phyloP scores from a whole-genome alignment of 108 stramenopile genomes.

The Stephanodiscus triporus region DNA sequence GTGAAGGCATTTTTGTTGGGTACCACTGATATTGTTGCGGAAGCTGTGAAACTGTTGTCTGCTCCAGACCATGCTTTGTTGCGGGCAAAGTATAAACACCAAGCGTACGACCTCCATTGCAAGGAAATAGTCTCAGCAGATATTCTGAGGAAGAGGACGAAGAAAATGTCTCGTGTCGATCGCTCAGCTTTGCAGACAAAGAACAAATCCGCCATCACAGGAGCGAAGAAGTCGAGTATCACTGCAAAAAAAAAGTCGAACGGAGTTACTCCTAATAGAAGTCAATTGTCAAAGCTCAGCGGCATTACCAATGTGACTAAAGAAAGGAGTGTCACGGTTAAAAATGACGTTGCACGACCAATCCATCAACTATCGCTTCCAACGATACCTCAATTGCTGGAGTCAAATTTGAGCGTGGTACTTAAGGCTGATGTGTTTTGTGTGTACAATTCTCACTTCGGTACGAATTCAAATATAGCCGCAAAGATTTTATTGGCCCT shows the following conservation, averaged over 20 bases:
- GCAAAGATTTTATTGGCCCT: constrained; percentile 36
- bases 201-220: not conserved
- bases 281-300: too few relatives aligned
- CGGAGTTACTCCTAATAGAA: not conserved
- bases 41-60: not conserved
- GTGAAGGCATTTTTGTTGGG: not conserved
- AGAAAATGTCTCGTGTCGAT: not conserved
- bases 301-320: not conserved
- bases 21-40: not conserved
- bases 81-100: not conserved
- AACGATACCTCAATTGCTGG: constrained; percentile 29
- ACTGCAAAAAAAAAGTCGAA: constrained; percentile 4
- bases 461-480: constrained; percentile 37
- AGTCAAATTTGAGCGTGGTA: constrained; percentile 30
- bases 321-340: too few relatives aligned
- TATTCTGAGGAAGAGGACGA: constrained; percentile 2
- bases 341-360: too few relatives aligned
- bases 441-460: constrained; percentile 36
- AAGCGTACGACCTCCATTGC: too few relatives aligned
- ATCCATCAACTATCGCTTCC: constrained; percentile 15
- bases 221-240: not conserved
- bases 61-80: not conserved
- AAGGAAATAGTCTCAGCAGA: not conserved
- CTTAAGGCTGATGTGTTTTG: constrained; percentile 36
- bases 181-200: constrained; percentile 1